Evolutionary conservation across 371 early-diverging fungal genomes (phyloP), one percentile per base, ranked within the genome.

Genomic region (Basidiobolus meristosporus): DNA sequence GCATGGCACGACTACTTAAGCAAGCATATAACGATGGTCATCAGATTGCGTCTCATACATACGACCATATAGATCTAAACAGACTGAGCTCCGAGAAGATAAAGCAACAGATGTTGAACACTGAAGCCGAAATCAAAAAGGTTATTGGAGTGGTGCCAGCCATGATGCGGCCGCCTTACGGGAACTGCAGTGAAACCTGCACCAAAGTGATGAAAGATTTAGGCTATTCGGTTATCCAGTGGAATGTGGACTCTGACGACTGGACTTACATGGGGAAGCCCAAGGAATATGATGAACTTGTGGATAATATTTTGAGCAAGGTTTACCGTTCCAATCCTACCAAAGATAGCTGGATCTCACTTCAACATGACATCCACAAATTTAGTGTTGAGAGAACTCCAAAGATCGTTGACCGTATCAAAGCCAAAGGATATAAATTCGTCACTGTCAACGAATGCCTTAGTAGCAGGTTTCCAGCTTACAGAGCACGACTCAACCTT

Each of bases 31-130:
- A 51, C 1, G 43, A 44, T 20, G 68, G 70, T 10, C 70, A 69
- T 43, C 59, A 63, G 31, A 47, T 69, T 23, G 67, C 59, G 10
- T 56, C 57, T 1, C 70, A 69, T 44, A 69, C 68, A 2, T 69
- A 57, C 40, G 53, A 59, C 3, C 70, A 69, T 40, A 52, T 59
- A 31, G 50, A 63, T 33, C 43, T 68, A 7, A 53, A 56, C 46
- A 45, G 44, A 20, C 32, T 60, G 22, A 44, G 42, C 4, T 56
- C 53, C 17, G 57, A 48, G 17, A 46, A 55, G 31, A 52, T 63
- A 6, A 15, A 15, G 14, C 20, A 44, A 7, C 42, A 52, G 42
- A 40, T 52, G 15, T 1, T n/a, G 12, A 19, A 20, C 19, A 48
- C 7, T n/a, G n/a, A n/a, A n/a, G n/a, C n/a, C n/a, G n/a, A n/a